Conservation (phyloP, 2,329 filamentous ascomycete genomes). For the Ophiostoma tasmaniense region DNA sequence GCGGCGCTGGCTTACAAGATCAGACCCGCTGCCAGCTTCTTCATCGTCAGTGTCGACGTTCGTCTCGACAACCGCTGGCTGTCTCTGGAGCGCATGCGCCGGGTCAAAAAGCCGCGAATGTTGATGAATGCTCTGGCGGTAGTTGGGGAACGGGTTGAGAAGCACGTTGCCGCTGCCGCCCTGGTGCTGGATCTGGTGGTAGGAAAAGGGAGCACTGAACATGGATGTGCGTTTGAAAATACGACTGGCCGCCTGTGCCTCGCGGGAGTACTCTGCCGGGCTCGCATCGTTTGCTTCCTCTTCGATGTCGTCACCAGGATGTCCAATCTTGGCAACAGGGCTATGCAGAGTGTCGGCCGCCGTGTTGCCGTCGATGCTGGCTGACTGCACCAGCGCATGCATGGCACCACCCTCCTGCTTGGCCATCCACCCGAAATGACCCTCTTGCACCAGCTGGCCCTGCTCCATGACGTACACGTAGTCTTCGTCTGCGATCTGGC, state of each 20-base stretch:
- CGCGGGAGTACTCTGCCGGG: background rate
- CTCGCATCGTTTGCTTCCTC: background rate
- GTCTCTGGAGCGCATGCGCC: background rate
- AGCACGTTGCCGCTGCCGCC: background rate
- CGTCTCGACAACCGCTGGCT: background rate
- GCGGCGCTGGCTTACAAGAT: background rate
- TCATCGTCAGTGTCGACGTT: background rate
- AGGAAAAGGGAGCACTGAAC: slow-evolving; percentile 11
- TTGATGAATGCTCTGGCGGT: background rate
- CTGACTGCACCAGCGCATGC: slow-evolving; percentile 12
- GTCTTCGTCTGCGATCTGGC: slow-evolving; percentile 63
- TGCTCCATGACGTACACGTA: slow-evolving; percentile 73
- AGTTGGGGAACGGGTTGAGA: slow-evolving; percentile 4
- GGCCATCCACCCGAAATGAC: slow-evolving; percentile 37
- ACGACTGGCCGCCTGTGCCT: background rate
- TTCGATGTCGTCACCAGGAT: background rate
- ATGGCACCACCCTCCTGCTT: slow-evolving; percentile 6
- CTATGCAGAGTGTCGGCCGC: background rate
- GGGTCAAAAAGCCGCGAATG: background rate
- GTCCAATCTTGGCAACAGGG: background rate
- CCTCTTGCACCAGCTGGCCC: slow-evolving; percentile 60
- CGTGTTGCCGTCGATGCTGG: background rate
- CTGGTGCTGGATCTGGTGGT: slow-evolving; percentile 8
- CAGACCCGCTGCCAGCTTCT: background rate
- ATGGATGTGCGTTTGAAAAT: slow-evolving; percentile 6